Base-by-base conservation (phyloP, 495 filamentous ascomycete species). In the Penicillium manginii region DNA sequence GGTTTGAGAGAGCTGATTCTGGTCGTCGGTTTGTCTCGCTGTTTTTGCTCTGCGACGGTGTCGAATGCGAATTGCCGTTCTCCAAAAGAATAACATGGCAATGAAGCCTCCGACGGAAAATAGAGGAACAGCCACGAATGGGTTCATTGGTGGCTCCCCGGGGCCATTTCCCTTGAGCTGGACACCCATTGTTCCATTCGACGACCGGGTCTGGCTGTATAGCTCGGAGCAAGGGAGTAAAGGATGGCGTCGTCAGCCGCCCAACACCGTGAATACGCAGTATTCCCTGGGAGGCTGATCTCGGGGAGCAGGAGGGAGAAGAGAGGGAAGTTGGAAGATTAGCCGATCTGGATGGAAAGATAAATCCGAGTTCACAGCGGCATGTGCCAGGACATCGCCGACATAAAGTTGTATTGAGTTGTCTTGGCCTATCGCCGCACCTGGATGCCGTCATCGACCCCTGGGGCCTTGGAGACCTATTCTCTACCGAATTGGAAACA, bases 71-170 rank as follows among this genome's bases (percentile, higher is more conserved):
- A 68, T 69, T 39, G 54, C 29, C 1, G 59, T 57, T 42, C 70
- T 61, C 54, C 63, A 68, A 43, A 65, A 0, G 29, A 74, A 75
- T 8, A 75, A 33, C 3, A 65, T 43, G 12, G 62, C 50, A 19
- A 76, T 40, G 1, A 67, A 52, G 2, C 67, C 73, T 5, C 62
- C 72, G 5, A 72, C 58, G 19, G 70, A 63, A 52, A 71, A 75
- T 10, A 78, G 55, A 43, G 75, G 73, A 3, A 73, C 67, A n/a
- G 68, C 73, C 47, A 78, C 51, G 14, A 62, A 61, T 3, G 71
- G 66, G 52, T 75, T 72, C 75, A 78, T 76, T 11, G 71, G 67
- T 32, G 67, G 64, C 52, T 76, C 69, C 37, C 61, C 66, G 50
- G 57, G 22, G 32, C 61, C 64, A 33, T 61, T 65, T 55, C 64